Evolutionary conservation across 768 basidiomycete species (phyloP).

Genomic region (Suillus spraguei): DNA sequence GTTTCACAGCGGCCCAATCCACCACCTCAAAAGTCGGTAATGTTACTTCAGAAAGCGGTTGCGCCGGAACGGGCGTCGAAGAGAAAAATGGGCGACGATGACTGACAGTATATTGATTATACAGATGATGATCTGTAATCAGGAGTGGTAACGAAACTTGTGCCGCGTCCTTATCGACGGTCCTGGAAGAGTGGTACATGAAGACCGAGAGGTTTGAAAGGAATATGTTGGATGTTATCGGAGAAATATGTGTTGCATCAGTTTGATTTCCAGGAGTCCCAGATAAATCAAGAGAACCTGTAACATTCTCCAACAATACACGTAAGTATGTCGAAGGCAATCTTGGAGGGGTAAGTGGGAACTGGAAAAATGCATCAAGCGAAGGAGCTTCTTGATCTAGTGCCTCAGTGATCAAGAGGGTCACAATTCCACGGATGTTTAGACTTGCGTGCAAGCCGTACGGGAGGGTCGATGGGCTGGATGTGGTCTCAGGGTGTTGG

Average conservation of each 20-base stretch:
- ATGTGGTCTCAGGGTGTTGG: conserved; percentile 20
- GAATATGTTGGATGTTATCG: conserved; percentile 16
- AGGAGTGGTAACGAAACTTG: conserved; percentile 63
- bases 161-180: conserved; percentile 13
- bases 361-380: conserved; percentile 50
- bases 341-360: conserved; percentile 60
- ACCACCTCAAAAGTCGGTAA: conserved; percentile 60
- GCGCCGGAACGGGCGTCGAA: conserved; percentile 16
- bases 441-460: conserved; percentile 36
- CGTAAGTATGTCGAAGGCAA: conserved; percentile 55
- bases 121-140: conserved; percentile 71
- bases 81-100: conserved; percentile 45
- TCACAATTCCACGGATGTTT: conserved; percentile 45
- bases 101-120: conserved; percentile 51
- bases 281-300: conserved; percentile 25
- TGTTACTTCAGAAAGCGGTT: conserved; percentile 22
- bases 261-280: conserved; percentile 13
- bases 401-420: conserved; percentile 47
- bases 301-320: conserved; percentile 45
- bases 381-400: conserved; percentile 13
- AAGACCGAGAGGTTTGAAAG: conserved; percentile 60
- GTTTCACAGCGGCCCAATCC: conserved; percentile 60
- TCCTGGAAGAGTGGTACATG: conserved; percentile 39
- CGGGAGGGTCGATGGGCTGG: conserved; percentile 20
- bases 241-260: conserved; percentile 10